Base-by-base conservation (phyloP, 2,329 filamentous ascomycete genomes). In the Coccinonectria pachysandricola region DNA sequence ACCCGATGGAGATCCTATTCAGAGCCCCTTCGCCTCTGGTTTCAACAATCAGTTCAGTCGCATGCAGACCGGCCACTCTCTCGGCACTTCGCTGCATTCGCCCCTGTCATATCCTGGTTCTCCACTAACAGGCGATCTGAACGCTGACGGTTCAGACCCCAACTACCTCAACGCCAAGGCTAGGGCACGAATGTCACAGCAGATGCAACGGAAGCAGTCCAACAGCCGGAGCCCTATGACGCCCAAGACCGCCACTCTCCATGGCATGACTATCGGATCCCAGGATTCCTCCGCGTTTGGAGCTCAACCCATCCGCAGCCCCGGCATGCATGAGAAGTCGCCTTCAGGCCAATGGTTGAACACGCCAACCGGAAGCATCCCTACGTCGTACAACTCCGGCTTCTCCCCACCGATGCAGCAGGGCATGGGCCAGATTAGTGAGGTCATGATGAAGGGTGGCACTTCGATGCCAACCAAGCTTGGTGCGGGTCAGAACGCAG, bases 381-480 rank as follows among this genome's bases (percentile, higher is more conserved):
- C 83, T 15, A 92, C 87, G 7, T 93, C 85, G 50, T 78, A 84
- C 26, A 86, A 88, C 36, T 94, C 88, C 1, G 84, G 84, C 2
- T 85, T 93, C 42, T 80, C 83, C 6, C 95, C 88, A 0, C 88
- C 88, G 3, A 68, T 80, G 46, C 71, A 75, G 43, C 67, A 68
- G 12, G 68, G 71, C 14, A 65, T 83, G 50, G 71, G 79, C 11
- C 83, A 86, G 39, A 92, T 95, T 43, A 82, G 81, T 11, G 87
- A 94, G 47, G 81, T 95, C 27, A 71, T 98, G 50, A 78, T 87
- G 50, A 85, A 83, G 50, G 86, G 84, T 33, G 81, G 83, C 45
- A 81, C 82, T 18, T 95, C 88, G 1, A 78, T 96, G 61, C 88
- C 88, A 2, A 71, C 85, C 17, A 95, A 95, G 60, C 76, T 95